Evolutionary conservation across 1,284 basidiomycete genomes (phyloP), one percentile per base, ranked within the genome.

Genomic region (Sphagnurus paluster): DNA sequence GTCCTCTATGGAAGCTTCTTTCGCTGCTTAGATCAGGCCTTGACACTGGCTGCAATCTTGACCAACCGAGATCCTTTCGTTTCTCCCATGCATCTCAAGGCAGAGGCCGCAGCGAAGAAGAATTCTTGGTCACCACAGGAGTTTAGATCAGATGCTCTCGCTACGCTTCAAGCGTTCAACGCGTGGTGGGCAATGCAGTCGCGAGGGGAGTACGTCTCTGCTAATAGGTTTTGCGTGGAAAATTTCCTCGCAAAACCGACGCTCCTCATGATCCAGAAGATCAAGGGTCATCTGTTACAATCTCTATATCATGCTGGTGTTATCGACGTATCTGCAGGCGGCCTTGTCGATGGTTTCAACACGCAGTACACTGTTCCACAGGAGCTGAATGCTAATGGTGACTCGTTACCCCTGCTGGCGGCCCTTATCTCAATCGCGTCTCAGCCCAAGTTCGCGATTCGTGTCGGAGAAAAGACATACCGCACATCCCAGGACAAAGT

Each of bases 371-470:
- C 54, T 4, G 75, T 93, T 8, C 92, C 92, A 5, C 65, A 74
- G 3, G 78, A 82, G 53, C 68, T 96, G 48, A 92, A 90, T 60
- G 72, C 69, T 53, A 92, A 98, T 61, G 80, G 80, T 25, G 75
- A 88, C 43, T 90, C 84, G 32, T 66, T 85, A 5, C 88, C 95
- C 11, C 67, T 98, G n/a, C 71, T 97, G 14, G 84, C 90, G 9
- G 92, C 89, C 1, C 73, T 98, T 43, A 88, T 98, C 56, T 84
- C 93, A 2, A 81, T 93, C 43, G 91, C 92, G 0, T 82, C 82
- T 0, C 92, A 94, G 55, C 95, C 95, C n/a, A 96, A 97, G 66
- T 97, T 94, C 69, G 94, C 91, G 2, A 81, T 98, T 44, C 75
- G 88, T 28, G 82, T 80, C n/a, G 79, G 82, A 5, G 85, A 88